A percentile compares a stretch with the other conserved stretches of the same genome.
phyloP scores from a whole-genome alignment of 108 stramenopile species.

The Pseudonitzschia delicatissima region DNA sequence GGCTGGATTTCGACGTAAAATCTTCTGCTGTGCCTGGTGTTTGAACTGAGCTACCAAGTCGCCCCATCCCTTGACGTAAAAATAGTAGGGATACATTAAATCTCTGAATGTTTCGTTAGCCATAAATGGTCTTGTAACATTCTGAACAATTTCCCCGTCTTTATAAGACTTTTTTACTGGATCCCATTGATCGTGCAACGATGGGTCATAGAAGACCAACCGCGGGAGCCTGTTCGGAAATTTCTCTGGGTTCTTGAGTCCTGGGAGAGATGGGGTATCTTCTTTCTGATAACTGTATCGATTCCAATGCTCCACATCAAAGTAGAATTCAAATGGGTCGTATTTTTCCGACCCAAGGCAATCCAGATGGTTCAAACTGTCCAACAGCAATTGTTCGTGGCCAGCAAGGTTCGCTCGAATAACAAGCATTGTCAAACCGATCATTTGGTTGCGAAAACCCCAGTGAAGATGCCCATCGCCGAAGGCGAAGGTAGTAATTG shows the following conservation, averaged over 20 bases:
- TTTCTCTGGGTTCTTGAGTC: background rate
- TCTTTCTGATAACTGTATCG: background rate
- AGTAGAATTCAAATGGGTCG: slow-evolving; percentile 18
- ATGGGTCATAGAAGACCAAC: slow-evolving; percentile 16
- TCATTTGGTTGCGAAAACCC: slow-evolving; percentile 37
- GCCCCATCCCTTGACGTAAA: slow-evolving; percentile 1
- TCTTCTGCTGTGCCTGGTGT: background rate
- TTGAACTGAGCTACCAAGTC: background rate
- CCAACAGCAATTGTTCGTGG: slow-evolving; percentile 17
- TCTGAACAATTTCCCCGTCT: background rate
- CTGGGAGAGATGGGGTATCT: background rate
- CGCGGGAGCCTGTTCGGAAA: background rate
- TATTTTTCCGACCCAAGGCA: slow-evolving; percentile 19
- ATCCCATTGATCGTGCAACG: slow-evolving; percentile 23
- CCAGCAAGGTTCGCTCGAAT: slow-evolving; percentile 11
- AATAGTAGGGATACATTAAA: background rate
- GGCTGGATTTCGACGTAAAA: slow-evolving; percentile 3
- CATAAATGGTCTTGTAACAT: background rate
- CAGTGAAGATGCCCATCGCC: slow-evolving; percentile 1
- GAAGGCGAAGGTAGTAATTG: slow-evolving; percentile 1
- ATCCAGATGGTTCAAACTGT: slow-evolving; percentile 25
- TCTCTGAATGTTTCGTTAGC: background rate
- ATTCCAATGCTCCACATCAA: slow-evolving; percentile 34
- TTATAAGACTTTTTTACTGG: background rate
- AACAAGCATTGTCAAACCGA: slow-evolving; percentile 24